Conservation (phyloP, 495 filamentous ascomycete species). For the Aspergillus biplanus region DNA sequence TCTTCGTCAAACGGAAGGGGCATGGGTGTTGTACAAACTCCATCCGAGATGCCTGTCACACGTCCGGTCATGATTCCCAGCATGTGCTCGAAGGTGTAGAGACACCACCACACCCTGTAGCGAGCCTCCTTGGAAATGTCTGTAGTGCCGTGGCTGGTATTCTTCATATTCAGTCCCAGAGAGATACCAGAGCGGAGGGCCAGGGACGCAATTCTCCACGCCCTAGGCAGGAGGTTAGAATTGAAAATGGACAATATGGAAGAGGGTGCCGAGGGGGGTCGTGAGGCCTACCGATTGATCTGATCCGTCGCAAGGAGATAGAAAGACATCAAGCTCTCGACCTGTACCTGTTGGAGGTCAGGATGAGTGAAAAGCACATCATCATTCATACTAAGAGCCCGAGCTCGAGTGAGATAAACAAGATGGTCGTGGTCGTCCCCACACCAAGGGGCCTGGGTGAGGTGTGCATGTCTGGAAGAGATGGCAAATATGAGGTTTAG, state of each 20-base stretch:
- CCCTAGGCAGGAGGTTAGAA: slow-evolving; percentile 41
- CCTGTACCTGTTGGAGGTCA: slow-evolving; percentile 66
- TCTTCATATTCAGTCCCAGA: slow-evolving; percentile 68
- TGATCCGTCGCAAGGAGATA: slow-evolving; percentile 66
- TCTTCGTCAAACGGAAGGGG: slow-evolving; percentile 63
- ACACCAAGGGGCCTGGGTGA: slow-evolving; percentile 55
- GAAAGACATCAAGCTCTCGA: slow-evolving; percentile 61
- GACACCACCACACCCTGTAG: slow-evolving; percentile 67
- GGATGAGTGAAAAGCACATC: slow-evolving; percentile 58
- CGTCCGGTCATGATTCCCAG: slow-evolving; percentile 69
- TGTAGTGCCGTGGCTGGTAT: slow-evolving; percentile 51
- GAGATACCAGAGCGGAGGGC: slow-evolving; percentile 63
- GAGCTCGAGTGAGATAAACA: slow-evolving; percentile 63
- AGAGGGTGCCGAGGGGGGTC: too few species aligned
- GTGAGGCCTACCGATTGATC: slow-evolving; percentile 59
- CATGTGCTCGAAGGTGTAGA: slow-evolving; percentile 63
- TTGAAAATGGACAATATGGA: too few species aligned
- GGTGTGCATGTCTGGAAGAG: slow-evolving; percentile 58
- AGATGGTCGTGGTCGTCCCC: slow-evolving; percentile 58
- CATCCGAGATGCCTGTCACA: slow-evolving; percentile 61
- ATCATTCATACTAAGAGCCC: slow-evolving; percentile 58
- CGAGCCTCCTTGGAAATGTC: slow-evolving; percentile 64
- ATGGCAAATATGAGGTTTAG: slow-evolving; percentile 72
- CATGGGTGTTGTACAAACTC: slow-evolving; percentile 62
- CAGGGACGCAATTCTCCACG: slow-evolving; percentile 66